Percentiles rank a stretch among this genome's conserved stretches.
Evolutionary conservation across 768 basidiomycete species (phyloP).

Genomic region (Xerocomus spinulosus): DNA sequence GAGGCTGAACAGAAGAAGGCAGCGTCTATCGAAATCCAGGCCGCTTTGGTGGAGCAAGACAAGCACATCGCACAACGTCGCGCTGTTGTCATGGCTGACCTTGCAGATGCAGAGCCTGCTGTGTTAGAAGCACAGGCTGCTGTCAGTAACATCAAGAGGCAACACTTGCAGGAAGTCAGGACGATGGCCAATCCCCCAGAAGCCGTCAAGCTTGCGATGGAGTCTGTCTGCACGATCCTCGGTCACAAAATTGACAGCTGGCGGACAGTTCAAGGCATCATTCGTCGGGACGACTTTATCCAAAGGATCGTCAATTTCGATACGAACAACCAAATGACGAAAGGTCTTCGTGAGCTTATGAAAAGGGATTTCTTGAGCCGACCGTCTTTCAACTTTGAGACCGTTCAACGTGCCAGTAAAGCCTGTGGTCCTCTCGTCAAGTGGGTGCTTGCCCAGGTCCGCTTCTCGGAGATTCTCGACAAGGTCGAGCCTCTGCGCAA

Average conservation of each 20-base stretch:
- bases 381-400: slow-evolving; percentile 91
- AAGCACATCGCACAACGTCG: slow-evolving; percentile 82
- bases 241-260: slow-evolving; percentile 97
- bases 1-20: slow-evolving; percentile 98
- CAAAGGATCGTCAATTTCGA: slow-evolving; percentile 94
- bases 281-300: slow-evolving; percentile 96
- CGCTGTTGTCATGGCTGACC: slow-evolving; percentile 86
- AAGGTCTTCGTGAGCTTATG: slow-evolving; percentile 83
- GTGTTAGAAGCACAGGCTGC: slow-evolving; percentile 92
- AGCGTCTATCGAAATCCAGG: slow-evolving; percentile 93
- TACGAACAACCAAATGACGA: slow-evolving; percentile 87
- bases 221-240: slow-evolving; percentile 93
- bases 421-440: slow-evolving; percentile 98
- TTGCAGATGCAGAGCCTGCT: slow-evolving; percentile 96
- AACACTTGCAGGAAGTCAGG: slow-evolving; percentile 94
- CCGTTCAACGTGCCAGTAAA: slow-evolving; percentile 89
- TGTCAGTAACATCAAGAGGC: slow-evolving; percentile 94
- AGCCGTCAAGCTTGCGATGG: slow-evolving; percentile 96
- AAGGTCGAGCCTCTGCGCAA: slow-evolving; percentile 94
- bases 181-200: slow-evolving; percentile 99
- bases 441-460: slow-evolving; percentile 96
- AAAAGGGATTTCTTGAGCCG: slow-evolving; percentile 89
- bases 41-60: slow-evolving; percentile 89
- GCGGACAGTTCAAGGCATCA: slow-evolving; percentile 92
- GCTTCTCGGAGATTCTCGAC: slow-evolving; percentile 95